Evolutionary conservation across 805 yeast species (phyloP).

Genomic region (Saccharomyces mikatae): DNA sequence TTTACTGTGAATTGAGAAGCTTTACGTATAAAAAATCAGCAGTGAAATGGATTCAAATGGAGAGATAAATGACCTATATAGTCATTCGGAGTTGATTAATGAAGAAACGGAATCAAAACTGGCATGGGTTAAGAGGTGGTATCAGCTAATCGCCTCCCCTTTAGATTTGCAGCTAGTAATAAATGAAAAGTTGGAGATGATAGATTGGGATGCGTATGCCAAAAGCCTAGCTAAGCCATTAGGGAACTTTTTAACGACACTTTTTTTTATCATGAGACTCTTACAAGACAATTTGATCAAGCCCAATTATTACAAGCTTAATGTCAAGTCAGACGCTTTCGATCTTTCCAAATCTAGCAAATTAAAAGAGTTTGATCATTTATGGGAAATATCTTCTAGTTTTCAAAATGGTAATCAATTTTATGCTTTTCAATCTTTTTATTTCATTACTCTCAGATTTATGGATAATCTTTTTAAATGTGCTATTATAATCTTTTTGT

Average conservation of each 20-base stretch:
- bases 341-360: slow-evolving; percentile 24
- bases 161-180: slow-evolving; percentile 19
- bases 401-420: neutral
- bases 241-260: slow-evolving; percentile 17
- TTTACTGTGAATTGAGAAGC: neutral
- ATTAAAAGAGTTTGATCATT: slow-evolving; percentile 14
- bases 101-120: slow-evolving; percentile 1
- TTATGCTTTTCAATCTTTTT: slow-evolving; percentile 3
- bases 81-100: neutral
- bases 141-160: slow-evolving; percentile 8
- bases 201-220: slow-evolving; percentile 28
- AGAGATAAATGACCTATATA: neutral
- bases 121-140: slow-evolving; percentile 2
- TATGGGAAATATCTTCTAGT: slow-evolving; percentile 7
- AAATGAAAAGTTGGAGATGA: slow-evolving; percentile 18
- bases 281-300: slow-evolving; percentile 25
- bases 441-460: slow-evolving; percentile 9
- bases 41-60: neutral
- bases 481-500: slow-evolving; percentile 5
- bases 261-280: slow-evolving; percentile 19
- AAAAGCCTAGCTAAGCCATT: slow-evolving; percentile 18
- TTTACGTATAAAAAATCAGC: neutral
- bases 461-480: slow-evolving; percentile 9
- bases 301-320: slow-evolving; percentile 18
- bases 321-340: slow-evolving; percentile 17